These are phyloP conservation scores for Leishmania tropica DNA, from an alignment of 208 protist species.

Conservation along the genomic window DNA sequence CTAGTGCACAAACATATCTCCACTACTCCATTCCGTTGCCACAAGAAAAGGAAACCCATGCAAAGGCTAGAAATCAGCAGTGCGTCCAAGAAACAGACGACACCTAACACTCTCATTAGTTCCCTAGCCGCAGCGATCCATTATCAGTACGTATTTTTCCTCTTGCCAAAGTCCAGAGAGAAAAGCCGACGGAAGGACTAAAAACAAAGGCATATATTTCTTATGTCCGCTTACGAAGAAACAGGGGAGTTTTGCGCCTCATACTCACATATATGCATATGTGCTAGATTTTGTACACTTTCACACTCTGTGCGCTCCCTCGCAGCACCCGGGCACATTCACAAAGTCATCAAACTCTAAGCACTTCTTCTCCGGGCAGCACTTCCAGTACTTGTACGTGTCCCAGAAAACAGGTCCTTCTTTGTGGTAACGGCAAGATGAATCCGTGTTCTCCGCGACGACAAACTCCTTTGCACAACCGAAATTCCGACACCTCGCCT, in stretches of 20 bases:
- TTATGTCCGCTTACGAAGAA: too few relatives aligned
- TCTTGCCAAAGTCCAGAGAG: background rate
- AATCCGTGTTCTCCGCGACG: slow-evolving; percentile 69
- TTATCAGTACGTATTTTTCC: too few relatives aligned
- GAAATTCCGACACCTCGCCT: slow-evolving; percentile 81
- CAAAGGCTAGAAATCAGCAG: too few relatives aligned
- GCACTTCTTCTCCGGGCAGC: slow-evolving; percentile 82
- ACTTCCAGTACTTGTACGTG: slow-evolving; percentile 92
- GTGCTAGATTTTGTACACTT: background rate
- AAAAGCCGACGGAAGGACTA: background rate
- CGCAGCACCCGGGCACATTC: slow-evolving; percentile 76
- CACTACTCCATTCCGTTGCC: too few relatives aligned
- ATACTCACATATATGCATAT: background rate
- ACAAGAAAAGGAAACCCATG: too few relatives aligned
- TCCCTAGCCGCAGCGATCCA: background rate
- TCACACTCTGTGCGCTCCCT: slow-evolving; percentile 68
- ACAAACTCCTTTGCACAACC: slow-evolving; percentile 80
- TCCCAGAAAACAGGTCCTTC: slow-evolving; percentile 87
- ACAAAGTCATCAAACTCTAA: slow-evolving; percentile 90
- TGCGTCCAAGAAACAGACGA: background rate
- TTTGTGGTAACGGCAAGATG: slow-evolving; percentile 69
- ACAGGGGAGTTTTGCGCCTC: background rate
- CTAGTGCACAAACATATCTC: too few relatives aligned
- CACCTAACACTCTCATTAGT: background rate
- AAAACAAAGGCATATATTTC: too few relatives aligned